Base-by-base conservation (phyloP, 768 basidiomycete species). In the Rhodocollybia butyracea region DNA sequence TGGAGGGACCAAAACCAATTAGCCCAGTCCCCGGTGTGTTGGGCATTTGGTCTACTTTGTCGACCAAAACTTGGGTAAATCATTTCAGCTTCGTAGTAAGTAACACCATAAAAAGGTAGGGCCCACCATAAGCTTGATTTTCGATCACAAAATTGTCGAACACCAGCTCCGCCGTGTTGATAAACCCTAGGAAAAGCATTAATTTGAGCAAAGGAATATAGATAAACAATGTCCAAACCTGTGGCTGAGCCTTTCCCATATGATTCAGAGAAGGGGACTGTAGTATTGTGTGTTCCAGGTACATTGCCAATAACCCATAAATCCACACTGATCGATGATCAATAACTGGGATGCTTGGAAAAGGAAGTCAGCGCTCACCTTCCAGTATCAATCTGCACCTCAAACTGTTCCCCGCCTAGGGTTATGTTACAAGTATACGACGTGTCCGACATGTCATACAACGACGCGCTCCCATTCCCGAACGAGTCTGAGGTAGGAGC, bases 381-480 rank as follows among this genome's bases (percentile, higher is more conserved):
- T 41, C 65, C 66, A 2, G 65, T 66, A 36, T 67, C 65, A 40
- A 67, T 62, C 24, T 54, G 27, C 27, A 64, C 63, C 13, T 54
- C 29, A 46, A 62, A 60, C 13, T 30, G 22, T 7, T 26, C 22
- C 8, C 66, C 66, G 8, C 60, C 58, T 1, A 66, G 51, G 1
- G 63, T 62, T 26, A 66, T 52, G 47, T 64, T 66, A 22, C 57
- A 55, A 29, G 42, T 50, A 46, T 64, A 64, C 24, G 42, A 39
- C 17, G 59, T 54, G 41, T 63, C 60, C 3, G 17, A 36, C 3
- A 29, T 2, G 10, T 46, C 45, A 4, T 30, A 8, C n/a, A 46
- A 29, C 12, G 45, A 46, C 13, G n/a, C 15, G n/a, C 45, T 46
- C 8, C 45, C 45, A 30, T 46, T 46, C n/a, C n/a, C n/a, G 3